Percentiles rank a stretch among this genome's conserved stretches.
phyloP scores from a whole-genome alignment of 805 yeast species.

The Candida insectorum region DNA sequence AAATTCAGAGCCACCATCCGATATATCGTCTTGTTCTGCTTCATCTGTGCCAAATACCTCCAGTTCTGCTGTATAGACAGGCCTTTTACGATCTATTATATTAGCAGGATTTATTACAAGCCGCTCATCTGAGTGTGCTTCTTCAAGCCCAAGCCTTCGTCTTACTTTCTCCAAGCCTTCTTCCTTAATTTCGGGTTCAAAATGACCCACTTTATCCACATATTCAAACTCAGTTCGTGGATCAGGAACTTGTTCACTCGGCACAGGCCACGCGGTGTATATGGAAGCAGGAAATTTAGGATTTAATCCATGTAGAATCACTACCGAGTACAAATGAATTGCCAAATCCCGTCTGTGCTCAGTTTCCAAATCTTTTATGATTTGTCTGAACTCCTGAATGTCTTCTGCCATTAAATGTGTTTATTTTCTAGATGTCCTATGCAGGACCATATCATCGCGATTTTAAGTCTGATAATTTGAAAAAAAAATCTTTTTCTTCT shows the following conservation, averaged over 20 bases:
- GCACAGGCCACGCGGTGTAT: conserved; percentile 66
- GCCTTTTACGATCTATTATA: not conserved
- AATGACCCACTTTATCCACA: conserved; percentile 17
- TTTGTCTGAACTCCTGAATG: conserved; percentile 17
- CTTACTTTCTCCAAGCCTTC: conserved; percentile 1
- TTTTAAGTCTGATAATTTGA: too few species aligned
- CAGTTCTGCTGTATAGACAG: too few species aligned
- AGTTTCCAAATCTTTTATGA: conserved; percentile 39
- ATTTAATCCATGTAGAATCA: conserved; percentile 39
- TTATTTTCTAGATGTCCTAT: too few species aligned
- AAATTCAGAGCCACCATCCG: too few species aligned
- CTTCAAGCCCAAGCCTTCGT: not conserved
- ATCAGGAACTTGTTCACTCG: conserved; percentile 29
- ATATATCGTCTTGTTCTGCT: not conserved
- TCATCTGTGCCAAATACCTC: not conserved
- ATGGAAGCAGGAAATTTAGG: conserved; percentile 30
- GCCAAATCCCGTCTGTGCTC: conserved; percentile 55
- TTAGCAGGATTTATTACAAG: too few species aligned
- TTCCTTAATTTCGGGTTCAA: too few species aligned
- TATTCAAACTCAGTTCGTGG: conserved; percentile 26
- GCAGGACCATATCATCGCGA: too few species aligned
- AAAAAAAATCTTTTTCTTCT: conserved; percentile 1
- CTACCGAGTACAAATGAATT: conserved; percentile 60
- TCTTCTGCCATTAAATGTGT: not conserved
- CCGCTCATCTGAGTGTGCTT: too few species aligned